Base-by-base conservation (phyloP, 169 alveolate species). In the Hepatocystis sp. region DNA sequence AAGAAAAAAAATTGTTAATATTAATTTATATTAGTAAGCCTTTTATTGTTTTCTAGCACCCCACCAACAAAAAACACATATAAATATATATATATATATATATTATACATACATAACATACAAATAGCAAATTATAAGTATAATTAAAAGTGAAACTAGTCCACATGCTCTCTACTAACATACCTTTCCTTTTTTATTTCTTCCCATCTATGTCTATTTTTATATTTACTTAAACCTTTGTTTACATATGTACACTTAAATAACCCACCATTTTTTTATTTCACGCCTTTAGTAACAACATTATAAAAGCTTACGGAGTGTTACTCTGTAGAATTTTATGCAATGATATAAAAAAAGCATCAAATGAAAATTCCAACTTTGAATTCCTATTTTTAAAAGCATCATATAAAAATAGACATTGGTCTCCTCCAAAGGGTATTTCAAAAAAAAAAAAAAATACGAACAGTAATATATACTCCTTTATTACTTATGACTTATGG, bases 391-490 rank as follows among this genome's bases (percentile, higher is more conserved):
- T 92, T 61, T 85, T 92, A 36, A 90, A 66, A 56, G 91, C 95
- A 30, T 90, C 93, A n/a, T 78, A 86, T 52, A 86, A 66, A 25
- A 91, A 91, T 15, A 86, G 27, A 67, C 95, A 92, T 66, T 92
- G 94, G 94, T 90, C 94, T 2, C 95, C 95, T 13, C 95, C 95
- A 19, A 92, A 92, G 66, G 95, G 95, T 56, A 28, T 2, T 25
- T 51, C 13, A 11, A 11, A 7, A 27, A 3, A 17, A n/a, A 21
- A 53, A n/a, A n/a, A n/a, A n/a, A n/a, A n/a, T n/a, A n/a, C n/a
- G n/a, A n/a, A n/a, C n/a, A n/a, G n/a, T n/a, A n/a, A n/a, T n/a
- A n/a, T n/a, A n/a, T n/a, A n/a, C n/a, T n/a, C n/a, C n/a, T n/a
- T n/a, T 25, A 4, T 51, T 32, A 44, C 19, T 44, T 8, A 11